Evolutionary conservation across 495 filamentous ascomycete species (phyloP).

Genomic region (Penicillium ochrochloron): DNA sequence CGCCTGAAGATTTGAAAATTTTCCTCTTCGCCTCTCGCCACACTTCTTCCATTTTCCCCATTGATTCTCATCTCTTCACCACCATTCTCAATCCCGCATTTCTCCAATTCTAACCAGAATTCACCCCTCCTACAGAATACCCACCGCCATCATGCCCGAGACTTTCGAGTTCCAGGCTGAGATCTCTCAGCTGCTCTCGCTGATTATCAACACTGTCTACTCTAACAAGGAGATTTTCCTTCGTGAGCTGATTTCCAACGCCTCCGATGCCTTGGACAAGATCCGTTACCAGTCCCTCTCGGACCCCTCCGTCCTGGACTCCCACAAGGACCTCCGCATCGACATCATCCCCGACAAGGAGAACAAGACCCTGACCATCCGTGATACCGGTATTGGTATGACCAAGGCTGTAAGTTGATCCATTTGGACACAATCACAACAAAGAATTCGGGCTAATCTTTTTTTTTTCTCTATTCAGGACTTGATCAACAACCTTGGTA

Average conservation of each 20-base stretch:
- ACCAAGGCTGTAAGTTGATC: slow-evolving; percentile 89
- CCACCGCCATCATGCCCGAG: slow-evolving; percentile 75
- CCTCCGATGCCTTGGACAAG: slow-evolving; percentile 98
- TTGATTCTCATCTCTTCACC: neutral
- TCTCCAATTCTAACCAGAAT: slow-evolving; percentile 7
- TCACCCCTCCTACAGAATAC: slow-evolving; percentile 10
- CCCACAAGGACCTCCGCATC: slow-evolving; percentile 95
- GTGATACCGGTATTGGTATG: slow-evolving; percentile 99
- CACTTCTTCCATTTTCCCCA: neutral
- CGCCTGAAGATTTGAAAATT: slow-evolving; percentile 1
- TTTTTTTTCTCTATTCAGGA: slow-evolving; percentile 62
- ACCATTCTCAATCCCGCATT: neutral
- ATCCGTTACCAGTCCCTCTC: slow-evolving; percentile 98
- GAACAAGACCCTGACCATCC: slow-evolving; percentile 95
- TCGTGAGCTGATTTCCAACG: slow-evolving; percentile 96
- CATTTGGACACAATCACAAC: neutral
- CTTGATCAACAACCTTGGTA: slow-evolving; percentile 99
- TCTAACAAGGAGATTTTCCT: slow-evolving; percentile 99
- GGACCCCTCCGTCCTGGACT: slow-evolving; percentile 94
- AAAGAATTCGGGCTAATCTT: slow-evolving; percentile 9
- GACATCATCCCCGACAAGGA: slow-evolving; percentile 97
- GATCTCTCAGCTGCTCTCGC: slow-evolving; percentile 98
- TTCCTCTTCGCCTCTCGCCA: slow-evolving; percentile 1
- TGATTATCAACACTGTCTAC: slow-evolving; percentile 99
- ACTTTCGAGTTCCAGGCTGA: slow-evolving; percentile 99